Base-by-base conservation (phyloP, 2,329 filamentous ascomycete species). In the Sphaceloma murrayae region DNA sequence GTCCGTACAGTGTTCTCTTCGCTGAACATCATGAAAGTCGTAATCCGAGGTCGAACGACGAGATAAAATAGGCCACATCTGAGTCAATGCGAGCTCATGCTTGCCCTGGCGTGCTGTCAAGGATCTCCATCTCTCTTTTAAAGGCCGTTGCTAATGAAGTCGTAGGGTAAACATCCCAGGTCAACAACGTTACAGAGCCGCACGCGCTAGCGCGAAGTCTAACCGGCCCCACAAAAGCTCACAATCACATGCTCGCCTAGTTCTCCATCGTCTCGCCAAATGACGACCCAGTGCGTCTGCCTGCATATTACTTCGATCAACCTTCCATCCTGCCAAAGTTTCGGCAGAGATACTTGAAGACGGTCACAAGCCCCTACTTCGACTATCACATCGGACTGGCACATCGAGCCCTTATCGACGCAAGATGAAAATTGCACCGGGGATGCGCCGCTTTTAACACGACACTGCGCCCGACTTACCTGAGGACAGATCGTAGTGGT, bases 1-100 rank as follows among this genome's bases (percentile, higher is more conserved):
- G 22, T 36, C 13, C 18, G 31, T 45, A 45, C 42, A 30, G 32
- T 45, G 21, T 45, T 45, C 19, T 45, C 42, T 26, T 45, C 42
- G 42, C 17, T 45, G 31, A 34, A 45, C 13, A 36, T 45, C 30
- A 34, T 34, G 42, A 26, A 19, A 17, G 16, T 34, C 13, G 21
- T 7, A 19, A 36, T 32, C n/a, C 22, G 31, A 18, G 30, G 32
- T 19, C 42, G 42, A 6, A 45, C 24, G 18, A 34, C 29, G 19
- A 45, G 30, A 27, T 18, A 36, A 8, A 36, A 26, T 24, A 26
- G 18, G 18, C 22, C 30, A 14, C 29, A 36, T 45, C 42, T 24
- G 42, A 45, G 42, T 45, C 42, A 45, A 19, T 26, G 21, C 13
- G 42, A 13, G 36, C 8, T 45, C 32, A 45, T 45, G 14, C 17